Conservation (phyloP, 768 basidiomycete genomes). For the Tulasnella sp. region DNA sequence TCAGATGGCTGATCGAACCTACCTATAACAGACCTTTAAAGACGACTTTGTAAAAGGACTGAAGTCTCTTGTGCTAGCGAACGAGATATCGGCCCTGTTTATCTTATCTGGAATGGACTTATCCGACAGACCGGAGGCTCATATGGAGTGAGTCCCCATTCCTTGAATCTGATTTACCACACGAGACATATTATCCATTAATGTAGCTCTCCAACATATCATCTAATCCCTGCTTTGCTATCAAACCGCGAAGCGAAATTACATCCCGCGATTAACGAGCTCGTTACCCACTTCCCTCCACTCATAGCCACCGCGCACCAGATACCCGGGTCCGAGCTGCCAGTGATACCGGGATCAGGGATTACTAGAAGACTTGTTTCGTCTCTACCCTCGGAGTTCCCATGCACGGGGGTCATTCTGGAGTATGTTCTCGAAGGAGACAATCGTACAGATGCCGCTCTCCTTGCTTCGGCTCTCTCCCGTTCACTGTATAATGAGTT, state of each 20-base stretch:
- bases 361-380: slow-evolving; percentile 67
- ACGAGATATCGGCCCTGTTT: slow-evolving; percentile 57
- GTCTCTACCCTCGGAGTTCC: slow-evolving; percentile 61
- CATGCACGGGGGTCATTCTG: slow-evolving; percentile 59
- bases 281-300: slow-evolving; percentile 45
- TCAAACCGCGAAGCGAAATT: slow-evolving; percentile 47
- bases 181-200: neutral
- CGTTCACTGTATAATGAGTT: slow-evolving; percentile 51
- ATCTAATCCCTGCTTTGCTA: slow-evolving; percentile 53
- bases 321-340: slow-evolving; percentile 48
- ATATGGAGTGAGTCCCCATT: slow-evolving; percentile 65
- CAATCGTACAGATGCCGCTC: slow-evolving; percentile 70
- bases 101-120: slow-evolving; percentile 78
- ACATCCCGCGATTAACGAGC: slow-evolving; percentile 49
- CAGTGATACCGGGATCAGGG: slow-evolving; percentile 81
- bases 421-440: slow-evolving; percentile 85
- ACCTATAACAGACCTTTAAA: slow-evolving; percentile 59
- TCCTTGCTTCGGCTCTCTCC: slow-evolving; percentile 59
- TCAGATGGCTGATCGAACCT: neutral
- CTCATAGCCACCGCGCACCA: slow-evolving; percentile 34
- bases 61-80: slow-evolving; percentile 58
- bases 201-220: slow-evolving; percentile 66
- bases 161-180: neutral
- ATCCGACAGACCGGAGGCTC: slow-evolving; percentile 70
- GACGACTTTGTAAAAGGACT: slow-evolving; percentile 64